phyloP scores from a whole-genome alignment of 2,329 filamentous ascomycete species.

The Penicillium sp. region DNA sequence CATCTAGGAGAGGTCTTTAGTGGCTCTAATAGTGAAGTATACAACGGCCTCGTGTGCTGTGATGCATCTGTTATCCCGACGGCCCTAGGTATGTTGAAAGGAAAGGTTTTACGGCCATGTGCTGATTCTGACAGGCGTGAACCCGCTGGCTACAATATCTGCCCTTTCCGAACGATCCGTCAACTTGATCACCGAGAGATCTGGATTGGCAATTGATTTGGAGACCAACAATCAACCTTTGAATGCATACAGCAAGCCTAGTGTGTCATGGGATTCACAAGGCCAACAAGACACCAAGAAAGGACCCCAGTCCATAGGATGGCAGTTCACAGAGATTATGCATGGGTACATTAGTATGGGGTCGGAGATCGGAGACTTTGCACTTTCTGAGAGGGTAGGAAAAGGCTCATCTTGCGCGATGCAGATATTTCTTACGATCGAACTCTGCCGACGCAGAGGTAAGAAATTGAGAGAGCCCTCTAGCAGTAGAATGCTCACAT shows the following conservation, averaged over 20 bases:
- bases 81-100: conserved; percentile 48
- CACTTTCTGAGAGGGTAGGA: not conserved
- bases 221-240: conserved; percentile 15
- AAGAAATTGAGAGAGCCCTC: not conserved
- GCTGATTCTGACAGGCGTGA: conserved; percentile 43
- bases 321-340: conserved; percentile 20
- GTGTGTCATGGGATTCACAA: not conserved
- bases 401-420: not conserved
- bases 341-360: conserved; percentile 11
- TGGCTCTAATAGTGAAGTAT: conserved; percentile 52
- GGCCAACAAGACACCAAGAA: not conserved
- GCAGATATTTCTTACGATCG: not conserved
- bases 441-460: conserved; percentile 1
- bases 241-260: conserved; percentile 7
- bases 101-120: not conserved
- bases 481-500: not conserved
- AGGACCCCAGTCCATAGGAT: conserved; percentile 9
- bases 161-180: conserved; percentile 66
- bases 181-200: conserved; percentile 49
- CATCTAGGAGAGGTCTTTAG: conserved; percentile 61
- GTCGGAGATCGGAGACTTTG: not conserved
- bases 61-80: conserved; percentile 64
- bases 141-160: conserved; percentile 68
- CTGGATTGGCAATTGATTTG: conserved; percentile 48
- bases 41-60: conserved; percentile 61